phyloP scores from a whole-genome alignment of 176 grass and related monocot genomes.

The Cocos nucifera region DNA sequence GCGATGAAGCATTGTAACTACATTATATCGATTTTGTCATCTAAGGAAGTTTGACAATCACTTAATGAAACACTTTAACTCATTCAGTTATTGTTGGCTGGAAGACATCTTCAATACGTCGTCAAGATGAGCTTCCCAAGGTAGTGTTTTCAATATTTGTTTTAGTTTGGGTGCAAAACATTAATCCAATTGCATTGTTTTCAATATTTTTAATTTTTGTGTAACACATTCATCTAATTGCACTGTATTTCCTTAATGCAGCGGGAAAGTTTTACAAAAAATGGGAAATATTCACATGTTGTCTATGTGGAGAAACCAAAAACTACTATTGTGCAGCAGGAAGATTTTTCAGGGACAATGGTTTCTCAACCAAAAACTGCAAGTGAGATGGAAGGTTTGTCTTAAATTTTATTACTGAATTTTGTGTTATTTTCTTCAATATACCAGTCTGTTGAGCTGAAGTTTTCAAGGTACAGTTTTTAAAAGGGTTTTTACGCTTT shows the following conservation, averaged over 20 bases:
- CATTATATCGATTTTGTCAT: constrained; percentile 8
- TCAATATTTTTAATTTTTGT: too few species aligned
- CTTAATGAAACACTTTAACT: constrained; percentile 27
- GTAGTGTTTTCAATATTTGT: constrained; percentile 24
- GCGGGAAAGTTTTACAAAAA: constrained; percentile 44
- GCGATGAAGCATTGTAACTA: too few species aligned
- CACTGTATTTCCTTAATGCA: constrained; percentile 25
- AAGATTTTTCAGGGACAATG: constrained; percentile 50
- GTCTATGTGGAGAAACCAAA: constrained; percentile 58
- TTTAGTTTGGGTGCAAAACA: too few species aligned
- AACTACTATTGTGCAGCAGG: constrained; percentile 8
- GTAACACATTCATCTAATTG: too few species aligned
- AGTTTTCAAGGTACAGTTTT: too few species aligned
- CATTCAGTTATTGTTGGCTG: constrained; percentile 79
- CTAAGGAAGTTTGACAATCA: constrained; percentile 1
- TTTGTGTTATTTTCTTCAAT: too few species aligned
- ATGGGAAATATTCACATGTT: constrained; percentile 65
- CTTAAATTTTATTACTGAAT: neutral
- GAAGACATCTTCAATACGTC: constrained; percentile 81
- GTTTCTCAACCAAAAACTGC: constrained; percentile 45
- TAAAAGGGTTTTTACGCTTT: neutral
- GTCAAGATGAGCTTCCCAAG: constrained; percentile 73
- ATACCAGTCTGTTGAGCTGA: too few species aligned
- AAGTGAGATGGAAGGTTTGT: constrained; percentile 80
- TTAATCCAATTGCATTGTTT: too few species aligned